These are phyloP conservation scores for Pyracantha coccinea DNA, from an alignment of 331 rosid genomes.

Conservation along the genomic window DNA sequence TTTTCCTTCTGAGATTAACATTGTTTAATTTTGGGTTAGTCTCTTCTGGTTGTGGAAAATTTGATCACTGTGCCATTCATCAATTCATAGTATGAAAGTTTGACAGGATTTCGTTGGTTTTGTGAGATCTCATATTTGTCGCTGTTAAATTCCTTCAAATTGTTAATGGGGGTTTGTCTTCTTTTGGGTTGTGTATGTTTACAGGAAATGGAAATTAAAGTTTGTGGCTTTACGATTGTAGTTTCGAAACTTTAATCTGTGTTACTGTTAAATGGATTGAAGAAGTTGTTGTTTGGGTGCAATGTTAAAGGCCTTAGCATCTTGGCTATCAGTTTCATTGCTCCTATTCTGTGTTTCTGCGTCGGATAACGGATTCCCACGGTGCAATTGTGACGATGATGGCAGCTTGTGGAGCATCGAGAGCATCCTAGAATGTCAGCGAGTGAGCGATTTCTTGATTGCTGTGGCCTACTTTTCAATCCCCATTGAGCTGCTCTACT, in stretches of 20 bases:
- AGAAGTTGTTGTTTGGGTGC: conserved; percentile 44
- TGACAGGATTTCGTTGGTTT: background rate
- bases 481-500: conserved; percentile 90
- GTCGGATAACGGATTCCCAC: conserved; percentile 49
- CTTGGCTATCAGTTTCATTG: conserved; percentile 50
- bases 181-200: conserved; percentile 9
- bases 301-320: conserved; percentile 82
- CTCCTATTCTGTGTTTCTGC: conserved; percentile 51
- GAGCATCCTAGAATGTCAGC: conserved; percentile 84
- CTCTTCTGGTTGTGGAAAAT: conserved; percentile 17
- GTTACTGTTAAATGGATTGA: conserved; percentile 62
- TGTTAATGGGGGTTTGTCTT: conserved; percentile 13
- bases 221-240: conserved; percentile 18
- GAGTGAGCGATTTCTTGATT: conserved; percentile 93
- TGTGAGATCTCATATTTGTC: conserved; percentile 19
- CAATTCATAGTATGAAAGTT: conserved; percentile 5
- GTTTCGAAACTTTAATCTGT: conserved; percentile 6
- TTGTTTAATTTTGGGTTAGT: conserved; percentile 14
- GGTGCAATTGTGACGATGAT: conserved; percentile 97
- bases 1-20: conserved; percentile 12
- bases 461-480: conserved; percentile 98
- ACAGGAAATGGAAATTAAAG: conserved; percentile 47
- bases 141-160: conserved; percentile 11
- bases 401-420: conserved; percentile 83
- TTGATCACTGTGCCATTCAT: conserved; percentile 39